phyloP scores from a whole-genome alignment of 1,139 yeast genomes.

The Hansenula sp. region DNA sequence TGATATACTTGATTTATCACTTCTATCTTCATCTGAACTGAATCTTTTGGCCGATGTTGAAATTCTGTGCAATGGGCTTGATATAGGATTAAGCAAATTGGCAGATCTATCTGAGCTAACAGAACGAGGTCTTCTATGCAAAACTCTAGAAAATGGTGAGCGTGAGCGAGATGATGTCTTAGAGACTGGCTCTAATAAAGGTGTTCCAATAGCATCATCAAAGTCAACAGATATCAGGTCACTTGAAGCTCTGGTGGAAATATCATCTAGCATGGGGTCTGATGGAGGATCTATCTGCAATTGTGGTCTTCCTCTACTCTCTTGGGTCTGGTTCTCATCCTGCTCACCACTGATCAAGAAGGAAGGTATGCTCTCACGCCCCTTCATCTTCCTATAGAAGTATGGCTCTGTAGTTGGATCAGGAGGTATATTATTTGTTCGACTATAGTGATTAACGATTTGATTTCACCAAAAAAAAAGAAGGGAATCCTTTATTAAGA shows the following conservation, averaged over 20 bases:
- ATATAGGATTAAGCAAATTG: background rate
- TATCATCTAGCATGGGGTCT: background rate
- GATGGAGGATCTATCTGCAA: conserved; percentile 1
- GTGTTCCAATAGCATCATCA: background rate
- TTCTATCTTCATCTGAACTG: background rate
- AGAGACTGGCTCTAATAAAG: background rate
- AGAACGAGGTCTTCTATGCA: conserved; percentile 1
- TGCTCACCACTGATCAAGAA: background rate
- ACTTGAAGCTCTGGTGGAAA: background rate
- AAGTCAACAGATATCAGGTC: background rate
- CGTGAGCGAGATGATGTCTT: background rate
- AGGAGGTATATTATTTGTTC: background rate
- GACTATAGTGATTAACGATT: too few relatives aligned
- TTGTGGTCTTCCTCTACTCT: background rate
- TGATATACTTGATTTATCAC: conserved; percentile 1
- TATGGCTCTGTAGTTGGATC: background rate
- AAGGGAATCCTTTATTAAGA: too few relatives aligned
- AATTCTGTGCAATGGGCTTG: background rate
- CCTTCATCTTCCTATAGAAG: background rate
- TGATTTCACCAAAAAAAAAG: too few relatives aligned
- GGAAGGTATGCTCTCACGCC: background rate
- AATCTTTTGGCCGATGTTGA: background rate
- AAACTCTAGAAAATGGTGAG: background rate
- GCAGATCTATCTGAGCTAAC: background rate
- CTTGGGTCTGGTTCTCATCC: background rate